Base-by-base conservation (phyloP, 208 protist species). In the Trypanosomatidae sp. region DNA sequence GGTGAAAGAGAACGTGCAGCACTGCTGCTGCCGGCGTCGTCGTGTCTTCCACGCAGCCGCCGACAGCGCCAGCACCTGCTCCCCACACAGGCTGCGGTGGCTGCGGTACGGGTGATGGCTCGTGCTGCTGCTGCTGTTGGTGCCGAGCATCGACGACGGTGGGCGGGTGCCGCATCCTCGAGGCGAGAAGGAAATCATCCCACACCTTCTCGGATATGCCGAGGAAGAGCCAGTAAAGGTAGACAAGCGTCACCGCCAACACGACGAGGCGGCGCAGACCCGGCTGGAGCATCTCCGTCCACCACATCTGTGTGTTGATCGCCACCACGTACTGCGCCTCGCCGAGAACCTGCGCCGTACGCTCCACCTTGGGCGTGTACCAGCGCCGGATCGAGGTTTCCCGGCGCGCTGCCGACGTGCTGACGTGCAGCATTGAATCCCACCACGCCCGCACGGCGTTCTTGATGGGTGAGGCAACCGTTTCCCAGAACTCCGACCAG, bases 371-470 rank as follows among this genome's bases (percentile, higher is more conserved):
- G 15, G 74, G 71, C 0, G 79, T 83, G 72, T 85, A 87, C 89
- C 87, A 93, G 8, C 88, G 87, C 25, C 89, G 84, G 22, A 95
- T 85, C 10, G 82, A 89, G 28, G 83, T 89, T 79, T 95, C 91
- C n/a, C 83, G 86, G 10, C 81, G 66, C 12, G 81, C 72, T 7
- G 82, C 74, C 28, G 77, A 83, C 43, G 77, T 60, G 55, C 66
- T 76, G 39, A 95, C 70, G 72, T 94, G 87, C 52, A 91, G 60
- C 43, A 94, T 80, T 4, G 81, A 86, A 77, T 92, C 83, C 74
- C 88, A 93, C 84, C 84, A 91, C 68, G 86, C 91, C 80, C 87
- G 88, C 67, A 80, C 84, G n/a, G 92, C 75, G 69, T 95, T 93
- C 66, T 91, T 95, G 39, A 91, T 84, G 22, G 91, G 91, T 3